These are phyloP conservation scores for Sporisorium graminicola DNA, from an alignment of 1,284 basidiomycete species.

Conservation along the genomic window DNA sequence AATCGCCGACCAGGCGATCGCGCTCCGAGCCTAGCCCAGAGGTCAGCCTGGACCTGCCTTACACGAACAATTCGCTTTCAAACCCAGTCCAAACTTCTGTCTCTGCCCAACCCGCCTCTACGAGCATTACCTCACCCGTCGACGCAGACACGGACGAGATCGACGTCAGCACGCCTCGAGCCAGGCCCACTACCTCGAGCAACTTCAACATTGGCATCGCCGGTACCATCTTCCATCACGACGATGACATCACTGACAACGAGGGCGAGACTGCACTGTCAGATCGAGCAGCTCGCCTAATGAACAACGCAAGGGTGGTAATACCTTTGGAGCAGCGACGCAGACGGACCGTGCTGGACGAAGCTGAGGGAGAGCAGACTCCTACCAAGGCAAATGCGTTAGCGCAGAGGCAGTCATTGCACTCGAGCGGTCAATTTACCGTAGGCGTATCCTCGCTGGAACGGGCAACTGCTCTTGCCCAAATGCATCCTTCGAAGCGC, in stretches of 20 bases:
- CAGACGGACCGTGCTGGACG: constrained; percentile 12
- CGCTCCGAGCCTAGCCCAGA: constrained; percentile 17
- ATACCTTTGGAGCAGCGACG: constrained; percentile 35
- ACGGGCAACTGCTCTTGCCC: background rate
- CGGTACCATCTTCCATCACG: constrained; percentile 42
- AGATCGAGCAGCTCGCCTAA: background rate
- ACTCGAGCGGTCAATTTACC: background rate
- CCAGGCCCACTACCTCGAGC: constrained; percentile 29
- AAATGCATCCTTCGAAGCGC: background rate
- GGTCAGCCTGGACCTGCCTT: background rate
- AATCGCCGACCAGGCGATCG: constrained; percentile 26
- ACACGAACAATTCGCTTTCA: background rate
- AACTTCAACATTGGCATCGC: constrained; percentile 43
- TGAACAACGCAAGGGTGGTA: constrained; percentile 9
- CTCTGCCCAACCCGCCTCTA: background rate
- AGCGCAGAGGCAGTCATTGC: constrained; percentile 8
- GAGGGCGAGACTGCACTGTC: constrained; percentile 16
- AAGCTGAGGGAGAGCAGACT: constrained; percentile 43
- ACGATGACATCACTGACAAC: constrained; percentile 39
- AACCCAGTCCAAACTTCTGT: background rate
- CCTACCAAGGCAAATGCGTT: constrained; percentile 31
- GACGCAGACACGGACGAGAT: constrained; percentile 31
- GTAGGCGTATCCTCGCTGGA: background rate
- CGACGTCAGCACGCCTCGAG: constrained; percentile 50
- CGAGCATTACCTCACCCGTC: background rate